Conservation (phyloP, 2,329 filamentous ascomycete species). For the Penicillium aurantiogriseum region DNA sequence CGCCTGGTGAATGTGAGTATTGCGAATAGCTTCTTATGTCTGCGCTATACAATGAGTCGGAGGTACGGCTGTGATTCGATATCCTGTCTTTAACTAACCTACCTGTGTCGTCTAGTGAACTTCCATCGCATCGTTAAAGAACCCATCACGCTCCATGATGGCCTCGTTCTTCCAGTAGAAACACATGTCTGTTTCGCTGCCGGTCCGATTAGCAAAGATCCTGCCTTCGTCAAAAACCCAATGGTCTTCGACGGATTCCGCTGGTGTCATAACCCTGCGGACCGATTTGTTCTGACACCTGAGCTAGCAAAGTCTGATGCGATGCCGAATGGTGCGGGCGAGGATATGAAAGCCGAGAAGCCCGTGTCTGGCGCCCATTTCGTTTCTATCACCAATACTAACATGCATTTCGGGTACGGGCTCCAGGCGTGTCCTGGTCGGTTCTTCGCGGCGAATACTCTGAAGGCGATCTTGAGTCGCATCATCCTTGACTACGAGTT, state of each 20-base stretch:
- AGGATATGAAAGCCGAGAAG: neutral
- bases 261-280: conserved; percentile 23
- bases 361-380: conserved; percentile 12
- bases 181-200: conserved; percentile 32
- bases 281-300: conserved; percentile 10
- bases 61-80: neutral
- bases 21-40: neutral
- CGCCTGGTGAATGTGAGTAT: conserved; percentile 29
- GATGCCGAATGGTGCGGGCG: neutral
- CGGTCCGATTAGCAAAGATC: conserved; percentile 30
- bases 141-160: conserved; percentile 26
- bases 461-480: conserved; percentile 30
- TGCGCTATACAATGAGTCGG: neutral
- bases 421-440: conserved; percentile 28
- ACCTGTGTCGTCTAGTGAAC: conserved; percentile 20
- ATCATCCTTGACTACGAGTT: conserved; percentile 33
- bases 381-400: conserved; percentile 19
- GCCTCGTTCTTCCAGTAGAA: conserved; percentile 23
- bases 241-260: conserved; percentile 29
- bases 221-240: conserved; percentile 22
- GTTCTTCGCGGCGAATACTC: conserved; percentile 23
- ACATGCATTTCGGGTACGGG: conserved; percentile 32
- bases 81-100: neutral
- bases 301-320: neutral
- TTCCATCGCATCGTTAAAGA: conserved; percentile 30